phyloP scores from a whole-genome alignment of 768 basidiomycete genomes.

The Mycena belliarum region DNA sequence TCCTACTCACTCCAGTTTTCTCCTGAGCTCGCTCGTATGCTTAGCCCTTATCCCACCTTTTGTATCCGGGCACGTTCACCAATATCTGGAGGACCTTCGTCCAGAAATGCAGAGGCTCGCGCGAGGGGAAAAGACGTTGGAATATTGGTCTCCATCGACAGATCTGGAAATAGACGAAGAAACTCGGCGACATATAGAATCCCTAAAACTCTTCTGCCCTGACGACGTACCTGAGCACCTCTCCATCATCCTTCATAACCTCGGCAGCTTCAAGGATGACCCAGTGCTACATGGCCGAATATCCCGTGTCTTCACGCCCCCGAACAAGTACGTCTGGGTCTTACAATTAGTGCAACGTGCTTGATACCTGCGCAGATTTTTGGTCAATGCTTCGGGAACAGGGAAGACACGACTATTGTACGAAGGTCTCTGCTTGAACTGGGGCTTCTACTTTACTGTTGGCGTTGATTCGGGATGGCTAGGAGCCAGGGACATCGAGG shows the following conservation, averaged over 20 bases:
- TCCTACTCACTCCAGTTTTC: no score
- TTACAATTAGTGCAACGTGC: neutral
- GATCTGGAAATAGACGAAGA: neutral
- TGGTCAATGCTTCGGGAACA: conserved; percentile 16
- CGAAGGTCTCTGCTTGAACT: neutral
- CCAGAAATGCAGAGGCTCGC: neutral
- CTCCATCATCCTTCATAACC: neutral
- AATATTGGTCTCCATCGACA: neutral
- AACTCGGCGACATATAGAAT: neutral
- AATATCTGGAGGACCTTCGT: neutral
- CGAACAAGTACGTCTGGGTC: neutral
- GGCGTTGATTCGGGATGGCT: neutral
- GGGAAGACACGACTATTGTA: neutral
- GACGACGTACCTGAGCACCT: neutral
- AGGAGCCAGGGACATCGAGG: neutral
- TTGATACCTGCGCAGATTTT: neutral
- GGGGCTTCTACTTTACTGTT: neutral
- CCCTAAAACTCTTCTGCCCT: neutral
- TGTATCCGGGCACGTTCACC: neutral
- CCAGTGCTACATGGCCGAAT: neutral
- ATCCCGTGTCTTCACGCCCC: neutral
- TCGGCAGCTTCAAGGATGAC: neutral
- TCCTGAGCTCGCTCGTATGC: no score
- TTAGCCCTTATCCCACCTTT: neutral
- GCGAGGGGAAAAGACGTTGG: neutral